Conservation (phyloP, 371 early-diverging fungal species). For the Mortierella sp. region DNA sequence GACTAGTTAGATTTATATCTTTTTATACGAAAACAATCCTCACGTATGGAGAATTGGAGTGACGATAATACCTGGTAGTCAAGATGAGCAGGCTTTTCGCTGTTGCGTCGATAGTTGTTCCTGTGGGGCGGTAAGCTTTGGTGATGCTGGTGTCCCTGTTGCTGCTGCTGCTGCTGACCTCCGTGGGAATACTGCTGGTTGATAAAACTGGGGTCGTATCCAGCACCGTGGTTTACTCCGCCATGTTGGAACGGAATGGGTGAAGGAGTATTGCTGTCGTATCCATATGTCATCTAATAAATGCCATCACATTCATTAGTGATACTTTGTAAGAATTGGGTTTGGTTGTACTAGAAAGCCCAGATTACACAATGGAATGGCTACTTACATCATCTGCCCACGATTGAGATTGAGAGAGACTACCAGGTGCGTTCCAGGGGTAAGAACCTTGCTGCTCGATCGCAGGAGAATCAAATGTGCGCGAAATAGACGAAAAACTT, state of each 20-base stretch:
- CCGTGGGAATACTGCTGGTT: slow-evolving; percentile 31
- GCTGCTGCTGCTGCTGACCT: slow-evolving; percentile 19
- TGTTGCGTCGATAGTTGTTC: slow-evolving; percentile 39
- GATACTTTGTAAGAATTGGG: no score
- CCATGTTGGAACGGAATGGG: slow-evolving; percentile 21
- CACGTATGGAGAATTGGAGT: no score
- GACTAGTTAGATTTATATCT: neutral
- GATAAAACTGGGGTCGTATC: slow-evolving; percentile 41
- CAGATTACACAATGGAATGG: neutral
- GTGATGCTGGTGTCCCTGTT: no score
- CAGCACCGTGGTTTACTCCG: slow-evolving; percentile 19
- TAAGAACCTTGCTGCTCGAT: slow-evolving; percentile 44
- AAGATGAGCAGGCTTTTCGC: slow-evolving; percentile 49
- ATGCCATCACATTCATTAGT: no score
- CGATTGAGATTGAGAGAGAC: slow-evolving; percentile 38
- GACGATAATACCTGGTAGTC: slow-evolving; percentile 44
- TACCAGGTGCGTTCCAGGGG: slow-evolving; percentile 33
- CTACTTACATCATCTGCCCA: slow-evolving; percentile 46
- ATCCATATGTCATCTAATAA: slow-evolving; percentile 39
- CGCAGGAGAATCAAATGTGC: slow-evolving; percentile 43
- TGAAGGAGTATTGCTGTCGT: slow-evolving; percentile 16
- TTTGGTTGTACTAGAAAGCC: no score
- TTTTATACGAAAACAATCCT: no score
- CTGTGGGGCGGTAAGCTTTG: slow-evolving; percentile 29
- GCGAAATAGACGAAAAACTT: slow-evolving; percentile 39